Base-by-base conservation (phyloP, 352 stramenopile genomes). In the Phytophthora capsici region DNA sequence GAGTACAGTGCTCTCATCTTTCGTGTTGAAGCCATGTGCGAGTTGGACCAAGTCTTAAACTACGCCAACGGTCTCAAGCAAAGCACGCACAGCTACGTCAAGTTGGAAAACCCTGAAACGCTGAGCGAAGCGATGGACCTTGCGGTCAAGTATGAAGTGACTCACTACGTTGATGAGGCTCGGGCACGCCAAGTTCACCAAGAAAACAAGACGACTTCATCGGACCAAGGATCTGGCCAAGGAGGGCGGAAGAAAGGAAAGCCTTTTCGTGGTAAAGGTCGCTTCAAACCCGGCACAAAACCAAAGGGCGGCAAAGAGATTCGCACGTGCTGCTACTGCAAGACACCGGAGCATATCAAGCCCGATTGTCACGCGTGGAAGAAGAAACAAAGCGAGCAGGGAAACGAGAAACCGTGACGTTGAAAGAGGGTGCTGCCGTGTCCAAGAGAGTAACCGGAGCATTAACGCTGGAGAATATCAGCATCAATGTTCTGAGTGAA, bases 351-450 rank as follows among this genome's bases (percentile, higher is more conserved):
- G 17, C 59, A 28, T 13, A 38, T 52, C 26, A 52, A 52, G 16
- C 14, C 45, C 45, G 20, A 52, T 26, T 52, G 23, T 30, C 48
- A 48, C 19, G 30, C 28, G 6, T 61, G 43, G 34, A 59, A 67
- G 45, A 19, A 62, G 30, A 16, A 62, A 40, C 19, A 4, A n/a
- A n/a, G n/a, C n/a, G 46, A 67, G 47, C 50, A 67, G 59, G 43
- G 59, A 67, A 61, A 67, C 49, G n/a, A n/a, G n/a, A n/a, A n/a
- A n/a, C n/a, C n/a, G n/a, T n/a, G n/a, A n/a, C n/a, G n/a, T n/a
- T n/a, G n/a, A n/a, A n/a, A n/a, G n/a, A n/a, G n/a, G n/a, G n/a
- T n/a, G n/a, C n/a, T n/a, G n/a, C n/a, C n/a, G n/a, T n/a, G n/a
- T n/a, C n/a, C n/a, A n/a, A n/a, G n/a, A n/a, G n/a, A n/a, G n/a